Evolutionary conservation across 164 flowering plant genomes (phyloP), one percentile per base, ranked within the genome.

Genomic region (Liquidambar formosana): DNA sequence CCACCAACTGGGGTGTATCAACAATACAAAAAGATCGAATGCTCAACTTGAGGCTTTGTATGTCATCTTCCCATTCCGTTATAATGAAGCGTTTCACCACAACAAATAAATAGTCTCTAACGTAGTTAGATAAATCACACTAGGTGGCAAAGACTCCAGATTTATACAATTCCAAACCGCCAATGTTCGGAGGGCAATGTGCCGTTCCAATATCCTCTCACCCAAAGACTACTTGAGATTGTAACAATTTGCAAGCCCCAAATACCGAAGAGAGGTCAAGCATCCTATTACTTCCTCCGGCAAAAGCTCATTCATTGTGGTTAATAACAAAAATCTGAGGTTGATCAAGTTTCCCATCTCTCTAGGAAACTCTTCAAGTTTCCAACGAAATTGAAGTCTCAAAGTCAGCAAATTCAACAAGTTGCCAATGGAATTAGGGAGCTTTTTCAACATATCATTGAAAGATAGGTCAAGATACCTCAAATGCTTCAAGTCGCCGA

Each of bases 121-220:
- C 8, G 41, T 11, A 57, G 61, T 26, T 27, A 57, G 27, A 41
- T 27, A 15, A 13, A 13, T 26, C n/a, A 57, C 8, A 27, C 18
- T 41, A 47, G 13, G 18, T 47, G 51, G 51, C 61, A 57, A 16
- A 10, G 43, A 27, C 9, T 3, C 9, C 38, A 57, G 41, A 27
- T 18, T 27, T 27, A 3, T 13, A 27, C 61, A 57, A 16, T 16
- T n/a, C 1, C n/a, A 10, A 57, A 57, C 26, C 5, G 41, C 14
- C 61, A 57, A 27, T 25, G 43, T 57, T 27, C 61, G 41, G 26
- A 57, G 61, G 61, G 38, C 41, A 27, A 41, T 22, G 61, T 26
- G 41, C 12, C 15, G 16, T 14, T 13, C n/a, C 61, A 26, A 26
- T 41, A 28, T 3, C 6, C 41, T n/a, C n/a, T n/a, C 41, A 57